Percentiles rank a stretch among this genome's conserved stretches.
These are phyloP conservation scores for Bipolaris sorokiniana DNA, from an alignment of 2,329 filamentous ascomycete genomes.

Conservation along the genomic window DNA sequence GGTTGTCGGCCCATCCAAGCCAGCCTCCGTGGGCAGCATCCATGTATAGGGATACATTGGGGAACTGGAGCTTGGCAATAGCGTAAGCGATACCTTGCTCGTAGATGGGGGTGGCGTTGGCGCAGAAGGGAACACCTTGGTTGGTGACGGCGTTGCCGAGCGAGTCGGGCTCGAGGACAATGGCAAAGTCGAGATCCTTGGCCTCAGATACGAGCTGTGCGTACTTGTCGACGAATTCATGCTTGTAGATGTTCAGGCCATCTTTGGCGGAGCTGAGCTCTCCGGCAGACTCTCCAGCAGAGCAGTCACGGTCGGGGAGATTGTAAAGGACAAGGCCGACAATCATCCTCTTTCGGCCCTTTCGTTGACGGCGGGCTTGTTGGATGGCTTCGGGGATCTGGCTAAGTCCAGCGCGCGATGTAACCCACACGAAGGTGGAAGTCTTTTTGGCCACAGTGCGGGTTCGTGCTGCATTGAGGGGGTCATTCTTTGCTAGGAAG, in stretches of 20 bases:
- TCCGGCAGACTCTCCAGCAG: slow-evolving; percentile 76
- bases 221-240: slow-evolving; percentile 37
- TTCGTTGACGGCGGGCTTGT: slow-evolving; percentile 31
- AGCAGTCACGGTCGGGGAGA: slow-evolving; percentile 88
- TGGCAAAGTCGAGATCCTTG: slow-evolving; percentile 37
- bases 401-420: slow-evolving; percentile 26
- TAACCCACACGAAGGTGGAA: slow-evolving; percentile 39
- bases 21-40: slow-evolving; percentile 41
- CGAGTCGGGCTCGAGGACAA: slow-evolving; percentile 38
- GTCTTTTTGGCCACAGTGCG: slow-evolving; percentile 36
- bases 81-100: slow-evolving; percentile 41
- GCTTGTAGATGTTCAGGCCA: slow-evolving; percentile 36
- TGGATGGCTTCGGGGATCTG: slow-evolving; percentile 30
- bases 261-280: slow-evolving; percentile 75
- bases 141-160: slow-evolving; percentile 41
- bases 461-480: slow-evolving; percentile 35
- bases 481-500: slow-evolving; percentile 31
- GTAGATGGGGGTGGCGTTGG: slow-evolving; percentile 32
- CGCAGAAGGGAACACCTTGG: slow-evolving; percentile 30
- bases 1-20: slow-evolving; percentile 40
- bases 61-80: slow-evolving; percentile 36
- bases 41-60: slow-evolving; percentile 38
- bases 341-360: slow-evolving; percentile 27
- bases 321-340: slow-evolving; percentile 75
- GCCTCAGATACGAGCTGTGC: slow-evolving; percentile 31